phyloP scores from a whole-genome alignment of 2,329 filamentous ascomycete genomes.

The Arthrobotrys sinensis region DNA sequence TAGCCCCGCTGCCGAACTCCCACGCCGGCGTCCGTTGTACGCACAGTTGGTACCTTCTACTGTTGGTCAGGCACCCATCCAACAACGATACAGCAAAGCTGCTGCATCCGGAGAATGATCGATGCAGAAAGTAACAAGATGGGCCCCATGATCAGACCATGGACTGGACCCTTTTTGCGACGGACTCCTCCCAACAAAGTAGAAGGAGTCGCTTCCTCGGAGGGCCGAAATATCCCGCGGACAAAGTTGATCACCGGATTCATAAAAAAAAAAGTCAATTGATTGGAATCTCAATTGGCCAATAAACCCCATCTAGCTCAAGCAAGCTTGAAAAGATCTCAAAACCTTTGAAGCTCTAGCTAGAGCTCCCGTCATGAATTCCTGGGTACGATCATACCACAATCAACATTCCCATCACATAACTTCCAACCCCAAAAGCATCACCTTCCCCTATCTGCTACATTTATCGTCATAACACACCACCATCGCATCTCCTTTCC shows the following conservation, averaged over 20 bases:
- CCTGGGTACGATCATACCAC: slow-evolving; percentile 32
- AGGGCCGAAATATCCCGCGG: slow-evolving; percentile 46
- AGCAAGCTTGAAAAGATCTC: neutral
- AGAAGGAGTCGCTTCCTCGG: slow-evolving; percentile 2
- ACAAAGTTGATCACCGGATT: slow-evolving; percentile 27
- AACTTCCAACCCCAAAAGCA: slow-evolving; percentile 13
- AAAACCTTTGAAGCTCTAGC: slow-evolving; percentile 7
- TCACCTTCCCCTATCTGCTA: slow-evolving; percentile 39
- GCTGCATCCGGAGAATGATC: slow-evolving; percentile 55
- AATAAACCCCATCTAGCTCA: neutral
- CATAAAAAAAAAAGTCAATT: slow-evolving; percentile 16
- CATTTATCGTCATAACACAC: slow-evolving; percentile 48
- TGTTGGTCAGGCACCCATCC: slow-evolving; percentile 42
- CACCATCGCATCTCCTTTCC: slow-evolving; percentile 9
- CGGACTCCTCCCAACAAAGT: slow-evolving; percentile 24
- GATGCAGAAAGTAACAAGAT: slow-evolving; percentile 23
- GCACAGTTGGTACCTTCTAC: slow-evolving; percentile 27
- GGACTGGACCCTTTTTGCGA: slow-evolving; percentile 30
- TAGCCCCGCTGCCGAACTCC: slow-evolving; percentile 28
- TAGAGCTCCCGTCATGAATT: slow-evolving; percentile 10
- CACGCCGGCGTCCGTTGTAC: neutral
- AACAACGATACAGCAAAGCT: slow-evolving; percentile 1
- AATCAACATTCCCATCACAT: slow-evolving; percentile 35
- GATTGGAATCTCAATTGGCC: neutral
- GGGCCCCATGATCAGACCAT: slow-evolving; percentile 51